phyloP scores from a whole-genome alignment of 352 stramenopile species.

The Aphanomyces astaci region DNA sequence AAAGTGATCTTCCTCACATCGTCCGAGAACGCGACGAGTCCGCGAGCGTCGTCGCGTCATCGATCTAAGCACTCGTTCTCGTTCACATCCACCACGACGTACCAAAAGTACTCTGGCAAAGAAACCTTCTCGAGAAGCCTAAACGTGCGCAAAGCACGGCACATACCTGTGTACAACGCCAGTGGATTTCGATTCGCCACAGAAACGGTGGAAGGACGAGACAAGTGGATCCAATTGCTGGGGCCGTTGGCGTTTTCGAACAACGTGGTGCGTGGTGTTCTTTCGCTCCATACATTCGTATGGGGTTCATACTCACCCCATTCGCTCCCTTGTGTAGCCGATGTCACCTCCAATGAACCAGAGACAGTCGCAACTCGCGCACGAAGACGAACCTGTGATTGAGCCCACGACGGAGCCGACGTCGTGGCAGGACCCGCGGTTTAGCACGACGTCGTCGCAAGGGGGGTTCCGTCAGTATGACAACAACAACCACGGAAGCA shows the following conservation, averaged over 20 bases:
- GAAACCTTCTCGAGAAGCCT: slow-evolving; percentile 5
- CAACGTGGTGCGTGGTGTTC: neutral
- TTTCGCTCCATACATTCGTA: neutral
- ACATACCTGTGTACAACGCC: slow-evolving; percentile 10
- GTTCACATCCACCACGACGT: slow-evolving; percentile 12
- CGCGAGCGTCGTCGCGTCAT: neutral
- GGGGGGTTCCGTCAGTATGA: neutral
- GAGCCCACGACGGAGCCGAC: neutral
- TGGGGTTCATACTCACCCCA: neutral
- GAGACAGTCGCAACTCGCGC: neutral
- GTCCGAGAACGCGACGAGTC: neutral
- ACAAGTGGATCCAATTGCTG: slow-evolving; percentile 9
- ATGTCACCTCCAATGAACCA: neutral
- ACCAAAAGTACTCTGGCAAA: neutral
- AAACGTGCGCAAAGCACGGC: neutral
- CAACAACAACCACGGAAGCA: too few species aligned
- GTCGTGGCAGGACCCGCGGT: neutral
- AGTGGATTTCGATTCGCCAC: slow-evolving; percentile 9
- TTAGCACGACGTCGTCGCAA: neutral
- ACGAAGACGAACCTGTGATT: neutral
- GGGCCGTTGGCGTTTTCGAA: slow-evolving; percentile 1
- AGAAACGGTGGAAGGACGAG: neutral
- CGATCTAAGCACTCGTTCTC: slow-evolving; percentile 4
- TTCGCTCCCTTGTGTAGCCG: neutral
- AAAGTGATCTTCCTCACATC: slow-evolving; percentile 10